Evolutionary conservation across 2,329 filamentous ascomycete species (phyloP).

Genomic region (Hypoxylon sp.): DNA sequence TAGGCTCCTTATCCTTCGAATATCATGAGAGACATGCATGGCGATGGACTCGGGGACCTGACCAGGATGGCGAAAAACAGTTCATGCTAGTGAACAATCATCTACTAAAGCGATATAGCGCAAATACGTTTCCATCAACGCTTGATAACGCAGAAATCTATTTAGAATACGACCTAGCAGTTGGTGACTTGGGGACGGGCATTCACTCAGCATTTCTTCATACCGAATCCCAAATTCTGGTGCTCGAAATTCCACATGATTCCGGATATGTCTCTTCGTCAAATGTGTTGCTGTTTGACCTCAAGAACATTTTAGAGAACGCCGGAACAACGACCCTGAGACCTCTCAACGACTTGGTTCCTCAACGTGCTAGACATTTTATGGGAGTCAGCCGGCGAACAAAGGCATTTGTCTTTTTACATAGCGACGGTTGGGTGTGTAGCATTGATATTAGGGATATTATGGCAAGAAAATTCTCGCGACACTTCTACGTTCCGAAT

Average conservation of each 20-base stretch:
- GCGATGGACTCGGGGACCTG: not conserved
- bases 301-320: not conserved
- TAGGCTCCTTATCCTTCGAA: slow-evolving; percentile 1
- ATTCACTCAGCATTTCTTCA: slow-evolving; percentile 9
- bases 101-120: slow-evolving; percentile 4
- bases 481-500: slow-evolving; percentile 12
- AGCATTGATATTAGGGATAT: not conserved
- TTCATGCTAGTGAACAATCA: slow-evolving; percentile 8
- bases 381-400: not conserved
- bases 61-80: not conserved
- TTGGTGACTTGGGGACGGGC: not conserved
- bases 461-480: not conserved
- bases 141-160: not conserved
- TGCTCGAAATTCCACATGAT: slow-evolving; percentile 8
- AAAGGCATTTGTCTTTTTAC: slow-evolving; percentile 7
- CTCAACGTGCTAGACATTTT: not conserved
- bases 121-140: slow-evolving; percentile 1
- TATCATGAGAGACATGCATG: slow-evolving; percentile 2
- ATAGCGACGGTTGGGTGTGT: slow-evolving; percentile 7
- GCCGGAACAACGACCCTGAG: not conserved
- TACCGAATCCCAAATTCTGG: not conserved
- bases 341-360: slow-evolving; percentile 1
- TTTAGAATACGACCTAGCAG: slow-evolving; percentile 4
- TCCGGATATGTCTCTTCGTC: slow-evolving; percentile 6
- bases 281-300: slow-evolving; percentile 6